Conservation (phyloP, 2,329 filamentous ascomycete species). For the Tolypocladium pustulatum region DNA sequence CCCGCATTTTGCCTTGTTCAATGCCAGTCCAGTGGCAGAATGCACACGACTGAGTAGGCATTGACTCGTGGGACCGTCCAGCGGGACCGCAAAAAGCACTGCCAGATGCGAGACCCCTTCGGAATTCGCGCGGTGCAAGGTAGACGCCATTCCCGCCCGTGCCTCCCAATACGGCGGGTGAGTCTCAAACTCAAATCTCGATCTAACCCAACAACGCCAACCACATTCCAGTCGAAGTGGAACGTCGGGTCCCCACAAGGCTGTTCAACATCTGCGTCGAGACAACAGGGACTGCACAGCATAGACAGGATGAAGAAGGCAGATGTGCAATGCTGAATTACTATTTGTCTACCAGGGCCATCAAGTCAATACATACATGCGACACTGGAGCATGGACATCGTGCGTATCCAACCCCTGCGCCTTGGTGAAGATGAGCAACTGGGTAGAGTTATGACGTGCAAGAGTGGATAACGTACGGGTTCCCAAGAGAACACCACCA, state of each 20-base stretch:
- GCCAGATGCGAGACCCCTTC: background rate
- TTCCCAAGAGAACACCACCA: conserved; percentile 5
- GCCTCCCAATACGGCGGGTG: background rate
- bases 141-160: background rate
- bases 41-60: background rate
- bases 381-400: conserved; percentile 5
- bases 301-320: background rate
- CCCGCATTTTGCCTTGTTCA: background rate
- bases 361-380: conserved; percentile 15
- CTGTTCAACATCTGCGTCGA: background rate
- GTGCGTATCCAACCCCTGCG: conserved; percentile 7
- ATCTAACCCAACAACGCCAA: background rate
- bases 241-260: background rate
- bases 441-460: conserved; percentile 2
- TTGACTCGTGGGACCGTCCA: background rate
- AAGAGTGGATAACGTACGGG: conserved; percentile 7
- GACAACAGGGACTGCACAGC: background rate
- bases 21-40: background rate
- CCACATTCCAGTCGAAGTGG: background rate
- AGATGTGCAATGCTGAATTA: conserved; percentile 20
- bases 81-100: background rate
- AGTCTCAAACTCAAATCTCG: background rate
- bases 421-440: conserved; percentile 15
- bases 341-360: conserved; percentile 21
- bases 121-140: background rate